Percentiles rank a stretch among this genome's conserved stretches.
phyloP scores from a whole-genome alignment of 495 filamentous ascomycete species.

The Thermothielavioides terrestris region DNA sequence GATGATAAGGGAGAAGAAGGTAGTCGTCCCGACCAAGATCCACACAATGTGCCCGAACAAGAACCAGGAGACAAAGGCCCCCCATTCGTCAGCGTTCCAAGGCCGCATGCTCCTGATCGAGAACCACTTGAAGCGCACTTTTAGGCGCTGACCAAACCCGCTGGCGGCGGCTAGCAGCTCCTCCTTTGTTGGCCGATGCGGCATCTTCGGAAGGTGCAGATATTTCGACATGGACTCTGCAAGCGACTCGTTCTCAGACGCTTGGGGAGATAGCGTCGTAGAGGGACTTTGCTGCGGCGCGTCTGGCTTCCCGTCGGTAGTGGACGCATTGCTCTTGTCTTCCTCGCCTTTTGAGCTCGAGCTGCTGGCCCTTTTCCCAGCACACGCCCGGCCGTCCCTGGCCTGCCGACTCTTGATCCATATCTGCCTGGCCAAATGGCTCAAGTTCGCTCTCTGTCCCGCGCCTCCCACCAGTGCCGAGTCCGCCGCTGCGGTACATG shows the following conservation, averaged over 20 bases:
- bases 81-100: conserved; percentile 91
- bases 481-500: conserved; percentile 34
- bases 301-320: conserved; percentile 4
- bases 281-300: conserved; percentile 2
- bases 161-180: conserved; percentile 87
- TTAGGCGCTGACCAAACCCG: conserved; percentile 85
- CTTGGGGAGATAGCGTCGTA: conserved; percentile 13
- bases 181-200: conserved; percentile 85
- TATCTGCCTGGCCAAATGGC: conserved; percentile 31
- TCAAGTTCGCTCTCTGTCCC: conserved; percentile 28
- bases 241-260: conserved; percentile 26
- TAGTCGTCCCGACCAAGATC: conserved; percentile 91
- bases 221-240: conserved; percentile 40
- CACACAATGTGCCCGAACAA: conserved; percentile 87
- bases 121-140: conserved; percentile 94
- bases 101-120: conserved; percentile 91
- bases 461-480: conserved; percentile 27
- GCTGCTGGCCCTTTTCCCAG: conserved; percentile 23
- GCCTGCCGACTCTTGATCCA: conserved; percentile 26
- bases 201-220: conserved; percentile 56
- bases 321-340: conserved; percentile 14
- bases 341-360: conserved; percentile 27
- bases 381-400: conserved; percentile 14
- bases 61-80: conserved; percentile 92
- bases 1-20: conserved; percentile 88